phyloP scores from a whole-genome alignment of 352 stramenopile species.

The Phytophthora tentaculata region DNA sequence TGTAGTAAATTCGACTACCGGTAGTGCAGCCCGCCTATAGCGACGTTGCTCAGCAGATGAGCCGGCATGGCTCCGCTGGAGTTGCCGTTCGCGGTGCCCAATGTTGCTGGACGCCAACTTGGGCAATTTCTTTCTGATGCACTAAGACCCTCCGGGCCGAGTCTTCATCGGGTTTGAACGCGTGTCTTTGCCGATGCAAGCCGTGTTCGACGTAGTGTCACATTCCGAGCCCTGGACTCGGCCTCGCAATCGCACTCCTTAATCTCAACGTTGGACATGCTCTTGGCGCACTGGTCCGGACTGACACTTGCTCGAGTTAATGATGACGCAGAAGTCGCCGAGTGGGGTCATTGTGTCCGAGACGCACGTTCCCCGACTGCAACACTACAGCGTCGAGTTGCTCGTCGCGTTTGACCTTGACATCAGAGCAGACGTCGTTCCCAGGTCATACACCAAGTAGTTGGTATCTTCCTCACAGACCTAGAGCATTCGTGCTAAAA shows the following conservation, averaged over 20 bases:
- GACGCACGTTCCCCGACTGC: constrained; percentile 69
- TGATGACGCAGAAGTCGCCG: constrained; percentile 54
- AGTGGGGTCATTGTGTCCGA: constrained; percentile 43
- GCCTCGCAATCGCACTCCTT: constrained; percentile 66
- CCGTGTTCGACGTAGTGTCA: constrained; percentile 56
- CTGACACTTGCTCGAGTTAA: constrained; percentile 79
- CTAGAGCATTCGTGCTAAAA: constrained; percentile 51
- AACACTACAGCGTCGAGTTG: constrained; percentile 61
- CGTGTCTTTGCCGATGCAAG: constrained; percentile 68
- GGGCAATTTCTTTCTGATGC: constrained; percentile 61
- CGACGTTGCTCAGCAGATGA: constrained; percentile 24
- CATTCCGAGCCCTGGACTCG: constrained; percentile 77
- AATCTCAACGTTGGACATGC: constrained; percentile 70
- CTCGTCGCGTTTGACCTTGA: constrained; percentile 52
- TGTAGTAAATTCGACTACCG: constrained; percentile 25
- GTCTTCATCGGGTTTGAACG: constrained; percentile 49
- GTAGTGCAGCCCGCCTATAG: constrained; percentile 38
- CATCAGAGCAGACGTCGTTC: constrained; percentile 45
- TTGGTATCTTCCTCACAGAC: constrained; percentile 61
- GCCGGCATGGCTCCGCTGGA: constrained; percentile 29
- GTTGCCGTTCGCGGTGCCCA: constrained; percentile 11
- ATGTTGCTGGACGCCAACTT: constrained; percentile 26
- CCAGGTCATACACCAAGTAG: constrained; percentile 58
- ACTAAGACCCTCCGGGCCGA: constrained; percentile 65
- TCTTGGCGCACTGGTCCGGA: constrained; percentile 69